phyloP scores from a whole-genome alignment of 176 grass and related monocot species.

The Cenchrus purpureus region DNA sequence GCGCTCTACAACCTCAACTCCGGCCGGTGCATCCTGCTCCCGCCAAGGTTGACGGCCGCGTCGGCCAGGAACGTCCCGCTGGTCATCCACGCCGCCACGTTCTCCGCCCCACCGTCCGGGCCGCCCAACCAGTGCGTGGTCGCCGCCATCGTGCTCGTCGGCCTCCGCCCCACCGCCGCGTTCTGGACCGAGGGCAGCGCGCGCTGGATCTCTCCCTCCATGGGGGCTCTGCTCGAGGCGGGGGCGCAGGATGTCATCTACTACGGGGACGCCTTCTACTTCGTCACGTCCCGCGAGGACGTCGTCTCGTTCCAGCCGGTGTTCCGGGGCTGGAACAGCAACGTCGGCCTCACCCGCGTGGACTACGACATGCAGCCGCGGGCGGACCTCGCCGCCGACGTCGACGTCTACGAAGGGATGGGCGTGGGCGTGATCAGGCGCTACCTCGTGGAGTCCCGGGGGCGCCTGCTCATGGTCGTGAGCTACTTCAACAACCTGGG shows the following conservation, averaged over 20 bases:
- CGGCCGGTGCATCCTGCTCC: constrained; percentile 13
- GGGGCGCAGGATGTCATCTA: constrained; percentile 37
- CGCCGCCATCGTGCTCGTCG: constrained; percentile 43
- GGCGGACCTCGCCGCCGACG: neutral
- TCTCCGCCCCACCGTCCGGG: constrained; percentile 15
- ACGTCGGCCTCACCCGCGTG: neutral
- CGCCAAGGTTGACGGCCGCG: neutral
- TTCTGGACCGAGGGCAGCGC: constrained; percentile 36
- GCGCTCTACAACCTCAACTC: constrained; percentile 47
- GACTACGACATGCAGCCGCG: constrained; percentile 34
- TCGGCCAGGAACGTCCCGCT: neutral
- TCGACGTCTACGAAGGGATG: neutral
- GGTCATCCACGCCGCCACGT: constrained; percentile 32
- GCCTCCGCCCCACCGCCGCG: neutral
- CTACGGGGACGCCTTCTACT: constrained; percentile 28
- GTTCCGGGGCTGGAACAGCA: too few relatives aligned
- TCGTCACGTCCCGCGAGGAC: constrained; percentile 15
- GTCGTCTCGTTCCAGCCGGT: constrained; percentile 1
- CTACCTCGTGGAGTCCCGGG: constrained; percentile 49
- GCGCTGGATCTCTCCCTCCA: constrained; percentile 3
- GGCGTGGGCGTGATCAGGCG: neutral
- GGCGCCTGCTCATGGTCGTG: constrained; percentile 44
- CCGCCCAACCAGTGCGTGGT: neutral
- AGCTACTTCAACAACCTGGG: constrained; percentile 18
- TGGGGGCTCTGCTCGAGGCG: neutral